Percentiles rank a stretch among this genome's conserved stretches.
Conservation (phyloP, 371 early-diverging fungal genomes). For the Fennellomyces sp. region DNA sequence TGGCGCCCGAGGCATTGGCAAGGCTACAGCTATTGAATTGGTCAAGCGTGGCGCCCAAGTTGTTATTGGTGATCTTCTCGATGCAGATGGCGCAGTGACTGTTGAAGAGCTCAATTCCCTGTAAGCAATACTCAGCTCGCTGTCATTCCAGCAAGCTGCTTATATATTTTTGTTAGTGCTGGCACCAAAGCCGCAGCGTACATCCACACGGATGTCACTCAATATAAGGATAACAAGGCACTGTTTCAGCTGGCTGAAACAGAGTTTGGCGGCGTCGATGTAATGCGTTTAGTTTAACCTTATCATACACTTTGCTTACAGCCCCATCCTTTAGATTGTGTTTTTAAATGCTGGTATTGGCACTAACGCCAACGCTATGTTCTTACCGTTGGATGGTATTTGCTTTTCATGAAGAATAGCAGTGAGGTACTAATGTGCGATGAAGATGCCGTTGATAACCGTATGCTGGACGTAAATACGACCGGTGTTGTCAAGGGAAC, state of each 20-base stretch:
- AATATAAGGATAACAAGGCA: conserved; percentile 34
- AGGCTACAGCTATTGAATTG: conserved; percentile 52
- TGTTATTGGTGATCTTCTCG: conserved; percentile 63
- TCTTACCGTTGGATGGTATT: conserved; percentile 25
- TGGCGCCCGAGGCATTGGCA: conserved; percentile 66
- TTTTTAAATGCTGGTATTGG: conserved; percentile 29
- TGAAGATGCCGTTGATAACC: conserved; percentile 26
- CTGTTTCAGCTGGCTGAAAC: conserved; percentile 45
- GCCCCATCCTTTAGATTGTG: conserved; percentile 5
- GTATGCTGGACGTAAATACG: conserved; percentile 70
- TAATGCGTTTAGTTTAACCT: not conserved
- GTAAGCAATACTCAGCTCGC: not conserved
- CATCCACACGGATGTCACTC: conserved; percentile 59
- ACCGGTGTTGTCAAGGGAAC: conserved; percentile 62
- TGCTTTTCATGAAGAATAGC: conserved; percentile 10
- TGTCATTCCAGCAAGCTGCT: not conserved
- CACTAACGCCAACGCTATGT: conserved; percentile 31
- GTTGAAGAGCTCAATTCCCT: conserved; percentile 36
- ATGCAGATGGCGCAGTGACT: conserved; percentile 37
- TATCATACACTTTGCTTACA: not conserved
- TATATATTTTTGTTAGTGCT: conserved; percentile 7
- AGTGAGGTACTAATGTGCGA: not conserved
- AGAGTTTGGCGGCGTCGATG: conserved; percentile 52
- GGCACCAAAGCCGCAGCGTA: conserved; percentile 29
- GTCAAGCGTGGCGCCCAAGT: conserved; percentile 58